Percentiles rank a stretch among this genome's conserved stretches.
These are phyloP conservation scores for Tulasnella sp. DNA, from an alignment of 768 basidiomycete genomes.

Conservation along the genomic window DNA sequence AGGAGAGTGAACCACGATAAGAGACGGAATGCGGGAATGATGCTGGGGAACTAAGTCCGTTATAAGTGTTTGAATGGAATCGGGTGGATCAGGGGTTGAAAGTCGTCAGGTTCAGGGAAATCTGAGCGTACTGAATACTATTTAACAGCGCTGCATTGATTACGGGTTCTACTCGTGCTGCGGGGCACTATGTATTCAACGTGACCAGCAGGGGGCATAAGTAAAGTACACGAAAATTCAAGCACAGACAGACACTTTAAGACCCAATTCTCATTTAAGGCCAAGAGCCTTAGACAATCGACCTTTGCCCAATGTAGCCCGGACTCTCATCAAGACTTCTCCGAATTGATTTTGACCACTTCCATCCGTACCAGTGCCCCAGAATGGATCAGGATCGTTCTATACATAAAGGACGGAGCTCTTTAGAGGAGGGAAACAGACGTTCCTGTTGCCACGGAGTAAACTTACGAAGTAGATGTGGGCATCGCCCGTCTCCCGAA, in stretches of 20 bases:
- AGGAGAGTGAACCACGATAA: too few relatives aligned
- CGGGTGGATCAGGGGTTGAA: too few relatives aligned
- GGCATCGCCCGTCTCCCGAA: not conserved
- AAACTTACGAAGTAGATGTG: not conserved
- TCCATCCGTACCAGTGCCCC: not conserved
- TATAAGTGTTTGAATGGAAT: too few relatives aligned
- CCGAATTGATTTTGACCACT: not conserved
- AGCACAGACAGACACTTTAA: not conserved
- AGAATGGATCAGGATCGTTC: constrained; percentile 6
- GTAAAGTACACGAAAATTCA: not conserved
- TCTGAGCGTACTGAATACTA: too few relatives aligned
- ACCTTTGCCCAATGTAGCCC: not conserved
- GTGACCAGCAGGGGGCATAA: not conserved
- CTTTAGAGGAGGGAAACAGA: not conserved
- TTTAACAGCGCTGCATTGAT: not conserved
- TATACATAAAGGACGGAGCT: not conserved
- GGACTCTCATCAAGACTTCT: not conserved
- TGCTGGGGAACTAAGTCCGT: too few relatives aligned
- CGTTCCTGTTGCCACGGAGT: not conserved
- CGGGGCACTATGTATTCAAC: not conserved
- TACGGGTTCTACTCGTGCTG: not conserved
- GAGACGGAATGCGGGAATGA: too few relatives aligned
- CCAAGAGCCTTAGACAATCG: not conserved
- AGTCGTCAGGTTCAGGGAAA: too few relatives aligned
- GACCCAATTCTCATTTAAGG: not conserved